Base-by-base conservation (phyloP, 2,329 filamentous ascomycete genomes). In the Teratosphaeria pseudoeucalypti region DNA sequence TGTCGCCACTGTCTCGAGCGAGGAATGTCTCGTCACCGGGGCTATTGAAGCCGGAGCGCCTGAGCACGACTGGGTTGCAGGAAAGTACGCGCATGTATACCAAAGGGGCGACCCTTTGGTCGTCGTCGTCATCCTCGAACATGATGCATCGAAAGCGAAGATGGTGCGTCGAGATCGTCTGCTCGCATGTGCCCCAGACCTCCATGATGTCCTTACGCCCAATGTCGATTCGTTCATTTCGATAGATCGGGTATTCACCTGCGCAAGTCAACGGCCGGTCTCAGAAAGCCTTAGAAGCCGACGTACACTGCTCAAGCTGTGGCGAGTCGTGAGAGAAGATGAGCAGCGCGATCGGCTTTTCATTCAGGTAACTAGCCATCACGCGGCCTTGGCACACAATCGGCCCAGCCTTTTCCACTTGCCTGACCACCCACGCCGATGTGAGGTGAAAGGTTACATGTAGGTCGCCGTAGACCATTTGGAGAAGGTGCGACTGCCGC, bases 51-150 rank as follows among this genome's bases (percentile, higher is more conserved):
- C 69, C 68, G 26, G 61, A 59, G 60, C 72, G 74, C 54, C 63
- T 70, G 6, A 78, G 58, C 26, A 67, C 64, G 6, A 76, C 76
- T 6, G 75, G 70, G 60, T 80, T 79, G 39, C 68, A 69, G 0
- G 78, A 81, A 2, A 78, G 55, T 57, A 79, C 74, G 47, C 76
- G 73, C 14, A 72, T 73, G 63, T 80, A 81, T 2, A 81, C 72
- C 58, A 81, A 72, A 5, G 78, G 78, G 2, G 73, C 66, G 11
- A 79, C 71, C 2, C 62, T 56, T 11, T 70, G 63, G 27, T 67
- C 58, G 14, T 67, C 66, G 2, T 61, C 59, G 29, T 73, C 66
- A 58, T 75, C 70, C 37, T 78, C 78, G 60, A 76, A 80, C 1
- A 78, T 58, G 55, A 80, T 72, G 63, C 76, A 78, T 62, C 77